phyloP scores from a whole-genome alignment of 2,329 filamentous ascomycete genomes.

The Chlorencoelia australis region DNA sequence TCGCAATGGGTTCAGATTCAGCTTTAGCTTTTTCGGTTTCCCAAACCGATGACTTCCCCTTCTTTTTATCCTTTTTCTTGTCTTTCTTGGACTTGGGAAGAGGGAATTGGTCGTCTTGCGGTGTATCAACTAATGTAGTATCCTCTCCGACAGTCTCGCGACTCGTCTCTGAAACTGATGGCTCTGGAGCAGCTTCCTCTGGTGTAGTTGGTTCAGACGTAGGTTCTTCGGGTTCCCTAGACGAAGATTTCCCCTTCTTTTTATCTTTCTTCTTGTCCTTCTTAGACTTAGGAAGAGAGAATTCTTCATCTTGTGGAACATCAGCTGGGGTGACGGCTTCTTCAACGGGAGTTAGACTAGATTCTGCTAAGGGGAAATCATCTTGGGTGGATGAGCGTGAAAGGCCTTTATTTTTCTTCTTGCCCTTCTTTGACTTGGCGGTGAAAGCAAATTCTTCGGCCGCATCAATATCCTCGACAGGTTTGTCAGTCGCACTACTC shows the following conservation, averaged over 20 bases:
- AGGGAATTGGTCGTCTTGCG: not conserved
- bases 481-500: slow-evolving; percentile 6
- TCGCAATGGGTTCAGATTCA: not conserved
- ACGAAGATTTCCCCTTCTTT: slow-evolving; percentile 6
- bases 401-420: slow-evolving; percentile 15
- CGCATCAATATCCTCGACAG: slow-evolving; percentile 8
- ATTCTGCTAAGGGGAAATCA: slow-evolving; percentile 4
- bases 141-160: not conserved
- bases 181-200: not conserved
- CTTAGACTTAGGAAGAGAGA: slow-evolving; percentile 8
- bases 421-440: slow-evolving; percentile 28
- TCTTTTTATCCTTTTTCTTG: slow-evolving; percentile 14
- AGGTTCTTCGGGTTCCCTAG: slow-evolving; percentile 2
- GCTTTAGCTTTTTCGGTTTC: not conserved
- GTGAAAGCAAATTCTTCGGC: slow-evolving; percentile 14
- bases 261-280: slow-evolving; percentile 19
- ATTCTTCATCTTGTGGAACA: slow-evolving; percentile 1
- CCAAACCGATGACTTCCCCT: not conserved
- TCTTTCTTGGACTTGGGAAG: slow-evolving; percentile 11
- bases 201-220: not conserved
- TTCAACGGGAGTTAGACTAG: not conserved
- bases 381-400: slow-evolving; percentile 10
- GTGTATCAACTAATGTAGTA: not conserved
- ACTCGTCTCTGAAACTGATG: not conserved
- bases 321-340: slow-evolving; percentile 2